Conservation (phyloP, 2,329 filamentous ascomycete genomes). For the Paecilomyces formosus region DNA sequence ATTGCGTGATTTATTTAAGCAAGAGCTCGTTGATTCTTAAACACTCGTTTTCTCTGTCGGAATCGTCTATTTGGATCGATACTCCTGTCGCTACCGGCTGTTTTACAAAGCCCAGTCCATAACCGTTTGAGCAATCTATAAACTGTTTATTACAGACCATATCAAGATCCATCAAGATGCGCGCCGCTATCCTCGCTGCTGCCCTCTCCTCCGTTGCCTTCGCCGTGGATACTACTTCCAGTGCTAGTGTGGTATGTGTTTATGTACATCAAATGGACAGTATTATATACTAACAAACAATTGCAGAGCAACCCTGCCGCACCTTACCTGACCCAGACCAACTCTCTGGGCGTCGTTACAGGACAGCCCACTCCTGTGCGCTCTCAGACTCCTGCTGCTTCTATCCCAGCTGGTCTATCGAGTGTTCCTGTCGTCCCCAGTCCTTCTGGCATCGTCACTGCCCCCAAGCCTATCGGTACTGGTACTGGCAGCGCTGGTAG, state of each 20-base stretch:
- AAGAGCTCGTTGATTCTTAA: neutral
- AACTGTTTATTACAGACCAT: neutral
- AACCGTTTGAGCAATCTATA: neutral
- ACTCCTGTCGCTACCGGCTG: neutral
- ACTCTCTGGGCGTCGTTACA: slow-evolving; percentile 44
- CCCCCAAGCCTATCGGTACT: slow-evolving; percentile 9
- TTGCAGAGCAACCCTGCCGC: slow-evolving; percentile 36
- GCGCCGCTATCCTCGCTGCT: slow-evolving; percentile 37
- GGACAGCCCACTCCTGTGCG: slow-evolving; percentile 34
- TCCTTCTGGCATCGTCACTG: slow-evolving; percentile 15
- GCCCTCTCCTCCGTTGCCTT: slow-evolving; percentile 24
- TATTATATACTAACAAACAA: slow-evolving; percentile 4
- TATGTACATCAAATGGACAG: neutral
- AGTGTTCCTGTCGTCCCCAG: slow-evolving; percentile 20
- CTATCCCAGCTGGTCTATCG: slow-evolving; percentile 36
- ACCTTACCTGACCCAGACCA: slow-evolving; percentile 40
- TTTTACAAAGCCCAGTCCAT: neutral
- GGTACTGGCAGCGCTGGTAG: slow-evolving; percentile 7
- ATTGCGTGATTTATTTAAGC: neutral
- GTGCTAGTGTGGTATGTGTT: slow-evolving; percentile 4
- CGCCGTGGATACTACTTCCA: neutral
- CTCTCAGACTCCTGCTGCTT: slow-evolving; percentile 26
- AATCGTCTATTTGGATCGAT: neutral
- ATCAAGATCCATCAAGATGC: slow-evolving; percentile 33
- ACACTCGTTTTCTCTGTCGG: neutral